phyloP scores from a whole-genome alignment of 768 basidiomycete species.

The Lactarius hatsudake region DNA sequence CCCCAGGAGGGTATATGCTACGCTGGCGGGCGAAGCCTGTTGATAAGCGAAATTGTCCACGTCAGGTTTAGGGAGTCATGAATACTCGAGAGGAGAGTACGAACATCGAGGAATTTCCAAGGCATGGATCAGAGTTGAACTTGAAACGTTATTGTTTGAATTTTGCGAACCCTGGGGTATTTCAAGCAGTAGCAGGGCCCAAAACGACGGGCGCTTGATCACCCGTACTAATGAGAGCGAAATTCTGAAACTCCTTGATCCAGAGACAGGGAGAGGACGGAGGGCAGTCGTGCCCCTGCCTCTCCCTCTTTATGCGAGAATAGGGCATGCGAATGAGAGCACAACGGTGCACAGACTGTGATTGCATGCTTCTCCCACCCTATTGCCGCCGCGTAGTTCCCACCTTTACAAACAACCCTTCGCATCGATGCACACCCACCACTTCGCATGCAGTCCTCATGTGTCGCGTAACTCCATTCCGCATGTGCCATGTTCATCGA shows the following conservation, averaged over 20 bases:
- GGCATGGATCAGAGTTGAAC: slow-evolving; percentile 8
- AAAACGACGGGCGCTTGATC: neutral
- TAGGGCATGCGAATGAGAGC: neutral
- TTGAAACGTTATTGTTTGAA: neutral
- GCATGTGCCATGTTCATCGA: neutral
- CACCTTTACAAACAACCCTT: neutral
- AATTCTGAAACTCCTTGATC: neutral
- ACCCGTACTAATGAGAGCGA: neutral
- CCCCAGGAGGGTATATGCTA: slow-evolving; percentile 64
- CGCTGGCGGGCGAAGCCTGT: slow-evolving; percentile 52
- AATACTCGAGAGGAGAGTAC: slow-evolving; percentile 3
- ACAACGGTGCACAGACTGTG: neutral
- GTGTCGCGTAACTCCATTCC: neutral
- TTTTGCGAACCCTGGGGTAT: neutral
- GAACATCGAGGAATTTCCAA: slow-evolving; percentile 26
- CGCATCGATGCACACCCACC: neutral
- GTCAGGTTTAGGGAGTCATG: neutral
- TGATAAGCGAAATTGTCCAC: slow-evolving; percentile 31
- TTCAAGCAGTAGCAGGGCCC: neutral
- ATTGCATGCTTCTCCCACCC: neutral
- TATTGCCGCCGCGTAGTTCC: neutral
- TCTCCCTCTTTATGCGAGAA: neutral
- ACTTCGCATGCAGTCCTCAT: neutral
- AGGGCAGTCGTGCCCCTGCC: neutral
- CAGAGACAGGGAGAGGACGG: neutral